Conservation (phyloP, 495 filamentous ascomycete species). For the Penicillium riverlandense region DNA sequence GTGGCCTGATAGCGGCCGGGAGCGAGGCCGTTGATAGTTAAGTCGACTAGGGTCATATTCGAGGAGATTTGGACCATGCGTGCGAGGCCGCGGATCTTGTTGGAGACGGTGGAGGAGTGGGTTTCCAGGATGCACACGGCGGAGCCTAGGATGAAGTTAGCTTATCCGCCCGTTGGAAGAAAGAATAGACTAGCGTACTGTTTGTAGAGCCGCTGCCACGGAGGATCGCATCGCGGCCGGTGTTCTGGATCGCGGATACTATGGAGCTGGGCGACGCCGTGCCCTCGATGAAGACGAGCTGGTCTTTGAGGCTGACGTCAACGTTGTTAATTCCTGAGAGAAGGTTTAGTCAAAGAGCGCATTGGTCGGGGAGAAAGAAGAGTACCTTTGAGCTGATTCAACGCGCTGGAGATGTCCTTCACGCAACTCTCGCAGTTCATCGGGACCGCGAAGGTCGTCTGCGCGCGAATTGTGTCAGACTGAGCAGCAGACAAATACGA, state of each 20-base stretch:
- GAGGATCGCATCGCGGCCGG: conserved; percentile 89
- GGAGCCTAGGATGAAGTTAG: conserved; percentile 48
- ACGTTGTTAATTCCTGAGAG: conserved; percentile 39
- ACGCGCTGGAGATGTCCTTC: conserved; percentile 68
- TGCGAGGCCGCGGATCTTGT: conserved; percentile 67
- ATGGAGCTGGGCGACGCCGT: conserved; percentile 81
- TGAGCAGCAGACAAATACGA: too few species aligned
- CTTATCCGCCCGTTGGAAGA: not conserved
- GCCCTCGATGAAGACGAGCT: conserved; percentile 40
- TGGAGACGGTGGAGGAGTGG: conserved; percentile 51
- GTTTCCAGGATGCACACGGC: conserved; percentile 97
- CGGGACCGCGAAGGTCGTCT: conserved; percentile 93
- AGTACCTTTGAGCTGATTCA: conserved; percentile 65
- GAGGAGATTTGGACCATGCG: conserved; percentile 76
- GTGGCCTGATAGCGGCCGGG: conserved; percentile 77
- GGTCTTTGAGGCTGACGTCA: conserved; percentile 40
- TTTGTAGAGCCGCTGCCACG: conserved; percentile 81
- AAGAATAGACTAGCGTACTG: conserved; percentile 46
- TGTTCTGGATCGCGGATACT: conserved; percentile 78
- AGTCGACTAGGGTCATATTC: conserved; percentile 72
- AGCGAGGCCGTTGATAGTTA: conserved; percentile 78
- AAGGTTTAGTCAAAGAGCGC: not conserved
- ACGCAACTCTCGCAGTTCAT: conserved; percentile 86
- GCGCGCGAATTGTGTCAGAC: not conserved
- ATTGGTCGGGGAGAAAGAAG: not conserved